Evolutionary conservation across 192 early-diverging fungal genomes (phyloP), one percentile per base, ranked within the genome.

Genomic region (Spizellomyces punctatus): DNA sequence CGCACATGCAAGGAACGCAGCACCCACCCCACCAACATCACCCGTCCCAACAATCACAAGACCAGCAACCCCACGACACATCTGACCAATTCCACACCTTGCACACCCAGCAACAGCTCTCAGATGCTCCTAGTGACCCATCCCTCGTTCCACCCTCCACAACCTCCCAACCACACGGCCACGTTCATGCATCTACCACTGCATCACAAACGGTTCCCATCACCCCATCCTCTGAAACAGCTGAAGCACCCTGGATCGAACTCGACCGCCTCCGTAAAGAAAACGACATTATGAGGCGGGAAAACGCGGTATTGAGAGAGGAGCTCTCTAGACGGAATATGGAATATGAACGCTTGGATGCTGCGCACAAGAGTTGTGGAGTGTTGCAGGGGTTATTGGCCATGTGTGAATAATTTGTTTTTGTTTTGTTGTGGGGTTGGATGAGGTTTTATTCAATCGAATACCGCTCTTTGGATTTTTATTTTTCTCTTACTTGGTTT

Each of bases 311-410:
- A 6, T 14, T 69, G 4, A 48, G 62, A 14, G 69, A 78, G 60
- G 50, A 63, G 12, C 58, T 69, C 17, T 41, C 52, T 10, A 10
- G 46, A 41, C 66, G 72, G 16, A 65, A 71, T 42, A 41, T 61
- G 12, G 79, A 73, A 48, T 74, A 66, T 49, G 71, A 67, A 46
- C 45, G 71, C 6, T 50, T 76, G 27, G 71, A 80, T 47, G 69
- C 67, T 21, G 70, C 65, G 46, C 71, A 77, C 62, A 77, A 80
- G 56, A 55, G 46, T 27, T 75, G 75, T 57, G 79, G 79, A n/a
- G 73, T 77, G 21, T 54, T 81, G 64, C 79, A 81, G 66, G 79
- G 79, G 27, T 49, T 81, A 52, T 54, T 81, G 49, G 76, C 72
- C 36, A 81, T 81, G 63, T 81, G 79, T 60, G 79, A 81, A 50